Conservation (phyloP, 108 stramenopile genomes). For the Cylindrotheca closterium region DNA sequence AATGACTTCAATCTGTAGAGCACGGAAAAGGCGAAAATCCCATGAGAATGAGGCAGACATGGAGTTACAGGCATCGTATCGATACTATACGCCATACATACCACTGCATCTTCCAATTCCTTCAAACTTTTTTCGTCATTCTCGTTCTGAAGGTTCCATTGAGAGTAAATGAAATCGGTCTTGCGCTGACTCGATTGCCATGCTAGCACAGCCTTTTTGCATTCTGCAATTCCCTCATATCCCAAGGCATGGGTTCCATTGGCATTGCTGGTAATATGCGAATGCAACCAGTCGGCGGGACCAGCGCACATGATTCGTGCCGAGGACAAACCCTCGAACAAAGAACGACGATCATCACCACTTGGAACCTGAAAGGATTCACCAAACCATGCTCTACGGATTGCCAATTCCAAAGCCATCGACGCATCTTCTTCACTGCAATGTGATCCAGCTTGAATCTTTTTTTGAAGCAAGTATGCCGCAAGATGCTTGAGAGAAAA, state of each 20-base stretch:
- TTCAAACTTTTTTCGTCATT: constrained; percentile 17
- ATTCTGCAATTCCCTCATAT: constrained; percentile 47
- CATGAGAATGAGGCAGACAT: no score
- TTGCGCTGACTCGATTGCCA: constrained; percentile 54
- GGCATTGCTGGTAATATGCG: constrained; percentile 47
- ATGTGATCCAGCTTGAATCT: constrained; percentile 70
- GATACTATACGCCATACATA: constrained; percentile 8
- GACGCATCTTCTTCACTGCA: constrained; percentile 82
- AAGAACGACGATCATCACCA: constrained; percentile 16
- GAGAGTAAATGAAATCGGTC: constrained; percentile 69
- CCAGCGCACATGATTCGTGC: constrained; percentile 57
- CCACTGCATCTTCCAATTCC: constrained; percentile 29
- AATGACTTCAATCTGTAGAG: constrained; percentile 4
- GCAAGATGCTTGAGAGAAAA: constrained; percentile 67
- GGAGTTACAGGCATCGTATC: no score
- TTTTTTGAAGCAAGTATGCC: constrained; percentile 45
- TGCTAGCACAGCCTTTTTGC: constrained; percentile 67
- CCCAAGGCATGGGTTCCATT: constrained; percentile 59
- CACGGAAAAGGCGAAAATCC: constrained; percentile 1
- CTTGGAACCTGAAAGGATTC: constrained; percentile 53
- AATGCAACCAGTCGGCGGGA: constrained; percentile 58
- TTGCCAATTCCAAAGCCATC: constrained; percentile 65
- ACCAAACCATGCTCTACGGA: constrained; percentile 62
- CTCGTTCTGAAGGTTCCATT: constrained; percentile 29
- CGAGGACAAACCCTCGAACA: constrained; percentile 7